These are phyloP conservation scores for Linaria vulgaris DNA, from an alignment of 257 asterid genomes.

Conservation along the genomic window DNA sequence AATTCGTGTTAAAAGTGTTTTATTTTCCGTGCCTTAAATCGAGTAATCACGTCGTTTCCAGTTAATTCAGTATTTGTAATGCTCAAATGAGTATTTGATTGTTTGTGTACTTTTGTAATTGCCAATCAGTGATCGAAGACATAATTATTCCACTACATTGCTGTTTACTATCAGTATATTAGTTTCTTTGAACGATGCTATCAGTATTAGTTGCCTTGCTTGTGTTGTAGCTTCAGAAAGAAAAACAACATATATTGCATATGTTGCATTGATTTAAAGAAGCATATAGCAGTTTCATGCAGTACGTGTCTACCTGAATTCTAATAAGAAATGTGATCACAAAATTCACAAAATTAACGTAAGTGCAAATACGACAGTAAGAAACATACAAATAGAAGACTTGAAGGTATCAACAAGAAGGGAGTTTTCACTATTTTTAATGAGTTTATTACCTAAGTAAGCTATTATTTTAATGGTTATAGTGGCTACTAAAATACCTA, in stretches of 20 bases:
- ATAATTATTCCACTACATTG: slow-evolving; percentile 21
- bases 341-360: no score
- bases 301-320: no score
- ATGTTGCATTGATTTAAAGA: slow-evolving; percentile 10
- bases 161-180: slow-evolving; percentile 21
- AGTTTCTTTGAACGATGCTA: slow-evolving; percentile 23
- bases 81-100: slow-evolving; percentile 22
- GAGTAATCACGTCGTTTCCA: slow-evolving; percentile 33
- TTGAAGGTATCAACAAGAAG: no score
- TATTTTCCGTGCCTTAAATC: slow-evolving; percentile 28
- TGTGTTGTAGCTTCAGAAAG: slow-evolving; percentile 7
- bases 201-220: slow-evolving; percentile 22
- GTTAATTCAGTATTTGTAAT: slow-evolving; percentile 31
- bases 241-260: slow-evolving; percentile 17
- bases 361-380: no score
- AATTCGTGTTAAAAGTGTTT: slow-evolving; percentile 25
- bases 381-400: no score
- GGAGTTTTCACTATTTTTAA: no score
- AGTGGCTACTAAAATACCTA: no score
- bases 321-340: no score
- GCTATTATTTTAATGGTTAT: no score
- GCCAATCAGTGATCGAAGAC: slow-evolving; percentile 19
- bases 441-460: background rate
- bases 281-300: no score
- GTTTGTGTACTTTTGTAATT: slow-evolving; percentile 27